Base-by-base conservation (phyloP, 768 basidiomycete genomes). In the Leccinum boreale region DNA sequence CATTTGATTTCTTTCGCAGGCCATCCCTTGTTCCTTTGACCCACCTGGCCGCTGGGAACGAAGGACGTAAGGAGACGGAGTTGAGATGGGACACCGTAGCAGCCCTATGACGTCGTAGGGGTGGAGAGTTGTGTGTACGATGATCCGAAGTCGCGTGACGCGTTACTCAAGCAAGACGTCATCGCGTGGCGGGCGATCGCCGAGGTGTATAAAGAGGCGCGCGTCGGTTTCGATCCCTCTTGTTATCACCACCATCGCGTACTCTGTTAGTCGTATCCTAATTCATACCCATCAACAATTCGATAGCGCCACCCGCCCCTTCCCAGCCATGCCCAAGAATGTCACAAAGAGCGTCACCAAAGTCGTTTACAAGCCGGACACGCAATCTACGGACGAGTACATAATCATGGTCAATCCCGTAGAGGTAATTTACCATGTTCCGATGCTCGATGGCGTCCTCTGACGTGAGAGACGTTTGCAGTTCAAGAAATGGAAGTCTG, bases 401-500 rank as follows among this genome's bases (percentile, higher is more conserved):
- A 81, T 80, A 57, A 73, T 87, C 69, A 79, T 92, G 62, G 85
- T 92, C 45, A 81, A 90, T 68, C 77, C 78, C 3, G 75, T 68
- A 54, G 81, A 85, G 82, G 91, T 92, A 61, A 21, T 80, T 63
- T 48, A 50, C 39, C 31, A 46, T 59, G 50, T 53, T 48, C 39
- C 33, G 28, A 57, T 49, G 26, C 53, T 35, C 45, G 45, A 51
- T 51, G 36, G 35, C 52, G 36, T 35, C 17, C 26, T 46, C 59
- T 63, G 50, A 64, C 45, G 23, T 24, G 53, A 35, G 51, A 47
- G 23, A 47, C 23, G 19, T 57, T 35, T 39, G 48, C 62, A 91
- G 90, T 89, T 75, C 72, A 83, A 84, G 76, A 88, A 85, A 71
- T 93, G 89, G 89, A 88, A 84, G 72, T 80, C 75, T 10, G 90